Evolutionary conservation across 1,284 basidiomycete species (phyloP).

Genomic region (Tilletia setariae): DNA sequence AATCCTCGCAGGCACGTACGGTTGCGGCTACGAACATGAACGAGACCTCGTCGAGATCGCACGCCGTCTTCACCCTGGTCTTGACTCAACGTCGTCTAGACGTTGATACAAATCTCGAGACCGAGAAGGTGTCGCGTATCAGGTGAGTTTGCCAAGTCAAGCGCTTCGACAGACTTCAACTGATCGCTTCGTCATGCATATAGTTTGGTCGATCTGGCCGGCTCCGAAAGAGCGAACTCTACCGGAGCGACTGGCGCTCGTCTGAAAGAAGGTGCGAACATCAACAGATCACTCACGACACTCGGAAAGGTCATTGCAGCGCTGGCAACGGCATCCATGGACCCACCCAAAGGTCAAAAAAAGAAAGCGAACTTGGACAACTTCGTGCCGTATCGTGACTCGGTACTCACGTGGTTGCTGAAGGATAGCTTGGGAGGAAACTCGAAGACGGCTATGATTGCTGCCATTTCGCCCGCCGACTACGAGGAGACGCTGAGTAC

Average conservation of each 20-base stretch:
- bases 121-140: constrained; percentile 49
- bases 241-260: constrained; percentile 52
- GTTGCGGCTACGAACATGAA: constrained; percentile 52
- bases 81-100: constrained; percentile 42
- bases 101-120: constrained; percentile 38
- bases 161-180: background rate
- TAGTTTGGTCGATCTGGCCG: constrained; percentile 46
- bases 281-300: constrained; percentile 44
- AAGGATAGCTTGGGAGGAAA: constrained; percentile 53
- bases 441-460: constrained; percentile 64
- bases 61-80: constrained; percentile 48
- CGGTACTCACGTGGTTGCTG: constrained; percentile 56
- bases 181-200: background rate
- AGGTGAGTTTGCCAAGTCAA: constrained; percentile 14
- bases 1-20: constrained; percentile 31
- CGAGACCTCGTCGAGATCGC: constrained; percentile 48
- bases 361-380: constrained; percentile 40
- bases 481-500: constrained; percentile 97
- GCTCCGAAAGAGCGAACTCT: constrained; percentile 51
- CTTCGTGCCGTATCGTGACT: constrained; percentile 50
- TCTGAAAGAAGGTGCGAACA: constrained; percentile 54
- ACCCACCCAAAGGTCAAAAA: constrained; percentile 33
- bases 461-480: constrained; percentile 93
- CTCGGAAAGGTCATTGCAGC: constrained; percentile 49
- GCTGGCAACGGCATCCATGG: constrained; percentile 37